Base-by-base conservation (phyloP, 1,284 basidiomycete species). In the Sanghuangporus baumii region DNA sequence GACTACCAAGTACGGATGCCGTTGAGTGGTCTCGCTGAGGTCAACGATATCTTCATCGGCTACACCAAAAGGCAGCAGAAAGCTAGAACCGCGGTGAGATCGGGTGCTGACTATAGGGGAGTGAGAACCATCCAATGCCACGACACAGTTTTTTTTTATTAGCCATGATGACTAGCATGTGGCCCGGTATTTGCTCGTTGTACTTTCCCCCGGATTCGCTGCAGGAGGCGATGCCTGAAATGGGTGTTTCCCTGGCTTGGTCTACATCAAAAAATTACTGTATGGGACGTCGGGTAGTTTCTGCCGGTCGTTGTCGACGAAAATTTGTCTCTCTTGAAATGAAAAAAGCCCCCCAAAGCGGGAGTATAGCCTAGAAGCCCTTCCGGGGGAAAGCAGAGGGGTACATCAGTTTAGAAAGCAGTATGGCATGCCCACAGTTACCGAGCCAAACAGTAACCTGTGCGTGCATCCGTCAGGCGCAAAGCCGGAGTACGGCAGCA, bases 81-180 rank as follows among this genome's bases (percentile, higher is more conserved):
- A 41, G 20, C 14, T 20, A n/a, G 55, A 66, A 59, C 8, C 67
- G 65, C 14, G 55, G 16, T 7, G 40, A 23, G 20, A 58, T 46
- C 16, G 65, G 66, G 56, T 66, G 60, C 36, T 37, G 48, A 31
- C 51, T 41, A 43, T 68, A 65, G 37, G 67, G 66, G 23, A 68
- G 16, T 7, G 16, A 7, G 7, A 46, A n/a, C 67, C 47, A 55
- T 69, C 69, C 41, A 65, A 69, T 43, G 66, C 67, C 7, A 65
- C 9, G 14, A 36, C 36, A 12, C 14, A 18, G 31, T 36, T 7
- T n/a, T 18, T 46, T 18, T 7, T 1, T n/a, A 6, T n/a, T 7
- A 46, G 16, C n/a, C 20, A n/a, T 14, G 20, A 11, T n/a, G 43
- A n/a, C 43, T 46, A 18, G 43, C 43, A 46, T 46, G 16, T 46